Evolutionary conservation across 345 rosid species (phyloP).

Genomic region (Crucihimalaya himalaica): DNA sequence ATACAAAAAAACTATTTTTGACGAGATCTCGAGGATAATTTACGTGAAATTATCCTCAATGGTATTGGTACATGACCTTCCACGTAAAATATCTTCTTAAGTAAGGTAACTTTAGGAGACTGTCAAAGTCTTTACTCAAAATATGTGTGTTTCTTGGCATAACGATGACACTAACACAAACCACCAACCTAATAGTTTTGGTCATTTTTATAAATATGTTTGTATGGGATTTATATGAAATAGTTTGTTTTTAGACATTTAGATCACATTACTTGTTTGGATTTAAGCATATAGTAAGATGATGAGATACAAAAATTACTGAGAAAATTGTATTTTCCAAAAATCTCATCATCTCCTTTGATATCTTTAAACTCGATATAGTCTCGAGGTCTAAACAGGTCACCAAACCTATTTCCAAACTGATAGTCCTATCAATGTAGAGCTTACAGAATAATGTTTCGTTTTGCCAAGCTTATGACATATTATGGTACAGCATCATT

Average conservation of each 20-base stretch:
- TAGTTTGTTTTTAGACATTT: neutral
- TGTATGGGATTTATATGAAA: neutral
- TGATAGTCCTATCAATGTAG: neutral
- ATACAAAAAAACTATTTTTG: too few relatives aligned
- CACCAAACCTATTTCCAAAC: neutral
- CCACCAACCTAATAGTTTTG: neutral
- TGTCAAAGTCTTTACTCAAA: neutral
- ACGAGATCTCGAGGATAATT: too few relatives aligned
- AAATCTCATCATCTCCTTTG: neutral
- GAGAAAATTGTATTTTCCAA: neutral
- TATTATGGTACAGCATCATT: neutral
- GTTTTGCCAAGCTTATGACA: neutral
- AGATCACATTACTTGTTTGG: neutral
- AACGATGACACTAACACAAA: neutral
- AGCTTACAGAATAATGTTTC: neutral
- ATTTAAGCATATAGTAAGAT: neutral
- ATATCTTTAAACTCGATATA: neutral
- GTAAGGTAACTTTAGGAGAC: neutral
- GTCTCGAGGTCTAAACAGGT: neutral
- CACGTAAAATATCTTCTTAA: neutral
- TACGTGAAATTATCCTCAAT: neutral
- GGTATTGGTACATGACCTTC: neutral
- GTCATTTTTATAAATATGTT: neutral
- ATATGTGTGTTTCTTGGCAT: neutral
- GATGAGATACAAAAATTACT: neutral